Evolutionary conservation across 768 basidiomycete species (phyloP), one percentile per base, ranked within the genome.

Genomic region (Agaricus blazei): DNA sequence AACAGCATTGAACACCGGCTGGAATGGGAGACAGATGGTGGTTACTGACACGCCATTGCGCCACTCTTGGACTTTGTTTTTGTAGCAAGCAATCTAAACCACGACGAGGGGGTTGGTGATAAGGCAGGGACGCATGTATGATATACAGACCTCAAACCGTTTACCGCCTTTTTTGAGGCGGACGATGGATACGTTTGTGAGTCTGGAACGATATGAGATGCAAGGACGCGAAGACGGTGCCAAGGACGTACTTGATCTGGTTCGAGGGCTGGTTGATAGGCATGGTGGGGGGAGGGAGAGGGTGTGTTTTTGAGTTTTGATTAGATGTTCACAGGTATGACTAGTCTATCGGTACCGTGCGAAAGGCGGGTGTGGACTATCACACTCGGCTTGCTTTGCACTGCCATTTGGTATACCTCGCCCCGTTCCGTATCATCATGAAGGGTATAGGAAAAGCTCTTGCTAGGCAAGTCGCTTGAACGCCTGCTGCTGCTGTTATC

Each of bases 21-120:
- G 47, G 24, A 5, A 8, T 23, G n/a, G 27, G 45, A 43, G 34
- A 29, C 8, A 36, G 36, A 44, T 40, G 4, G 26, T 26, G 54
- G 19, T 28, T 75, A 3, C 86, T 67, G 70, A 92, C 86, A 96
- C 89, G 58, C 94, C 94, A 56, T 82, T 92, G 56, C 97, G 77
- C 83, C 87, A 99, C 68, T 97, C 95, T 63, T 95, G 92, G 27
- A 99, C 97, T 72, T 98, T 98, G 72, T 99, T 99, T 78, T 98
- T 96, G 77, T 98, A 99, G 71, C 94, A 97, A 37, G 97, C 96
- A 64, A 99, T 90, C 96, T 79, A 52, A 6, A 34, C 34, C 31
- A 36, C 8, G 6, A 19, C 15, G 15, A 29, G 24, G 34, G 9
- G 38, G 38, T 19, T 41, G 15, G 24, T 4, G 19, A 19, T 15